A percentile compares a stretch with the other conserved stretches of the same genome.
Conservation (phyloP, 257 asterid species). For the Avicennia marina region DNA sequence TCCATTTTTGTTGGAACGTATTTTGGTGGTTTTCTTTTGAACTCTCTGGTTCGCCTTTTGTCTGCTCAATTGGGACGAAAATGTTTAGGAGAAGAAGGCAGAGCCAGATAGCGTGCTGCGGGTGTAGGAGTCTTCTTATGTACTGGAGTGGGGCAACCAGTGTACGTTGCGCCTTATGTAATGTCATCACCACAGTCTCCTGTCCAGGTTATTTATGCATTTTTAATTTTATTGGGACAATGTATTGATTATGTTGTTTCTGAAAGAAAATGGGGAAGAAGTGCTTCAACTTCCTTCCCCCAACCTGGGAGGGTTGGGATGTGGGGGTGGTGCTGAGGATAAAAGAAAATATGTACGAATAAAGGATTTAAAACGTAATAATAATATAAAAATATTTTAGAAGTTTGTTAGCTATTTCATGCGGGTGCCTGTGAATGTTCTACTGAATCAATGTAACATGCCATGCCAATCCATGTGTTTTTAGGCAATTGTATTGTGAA, state of each 20-base stretch:
- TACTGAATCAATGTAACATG: too few relatives aligned
- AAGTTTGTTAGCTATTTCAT: too few relatives aligned
- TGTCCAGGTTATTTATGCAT: slow-evolving; percentile 53
- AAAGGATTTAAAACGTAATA: too few relatives aligned
- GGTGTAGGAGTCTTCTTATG: slow-evolving; percentile 82
- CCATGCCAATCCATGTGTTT: too few relatives aligned
- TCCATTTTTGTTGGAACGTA: not conserved
- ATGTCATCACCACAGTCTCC: slow-evolving; percentile 62
- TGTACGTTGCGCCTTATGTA: slow-evolving; percentile 91
- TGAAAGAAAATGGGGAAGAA: too few relatives aligned
- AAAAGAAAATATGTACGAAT: too few relatives aligned
- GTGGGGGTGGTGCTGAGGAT: too few relatives aligned
- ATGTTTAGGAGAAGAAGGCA: slow-evolving; percentile 48
- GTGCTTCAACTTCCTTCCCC: too few relatives aligned
- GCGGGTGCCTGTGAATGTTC: too few relatives aligned
- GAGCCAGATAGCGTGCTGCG: slow-evolving; percentile 90
- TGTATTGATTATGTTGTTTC: too few relatives aligned
- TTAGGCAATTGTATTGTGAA: not conserved
- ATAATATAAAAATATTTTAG: too few relatives aligned
- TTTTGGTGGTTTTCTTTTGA: slow-evolving; percentile 2
- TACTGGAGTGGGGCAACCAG: slow-evolving; percentile 81
- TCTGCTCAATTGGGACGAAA: slow-evolving; percentile 1
- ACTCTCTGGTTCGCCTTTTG: not conserved
- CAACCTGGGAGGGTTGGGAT: too few relatives aligned
- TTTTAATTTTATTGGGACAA: not conserved